Percentiles rank a stretch among this genome's conserved stretches.
Evolutionary conservation across 139 green algal species (phyloP).

Genomic region (Chlamydomonas sp.): DNA sequence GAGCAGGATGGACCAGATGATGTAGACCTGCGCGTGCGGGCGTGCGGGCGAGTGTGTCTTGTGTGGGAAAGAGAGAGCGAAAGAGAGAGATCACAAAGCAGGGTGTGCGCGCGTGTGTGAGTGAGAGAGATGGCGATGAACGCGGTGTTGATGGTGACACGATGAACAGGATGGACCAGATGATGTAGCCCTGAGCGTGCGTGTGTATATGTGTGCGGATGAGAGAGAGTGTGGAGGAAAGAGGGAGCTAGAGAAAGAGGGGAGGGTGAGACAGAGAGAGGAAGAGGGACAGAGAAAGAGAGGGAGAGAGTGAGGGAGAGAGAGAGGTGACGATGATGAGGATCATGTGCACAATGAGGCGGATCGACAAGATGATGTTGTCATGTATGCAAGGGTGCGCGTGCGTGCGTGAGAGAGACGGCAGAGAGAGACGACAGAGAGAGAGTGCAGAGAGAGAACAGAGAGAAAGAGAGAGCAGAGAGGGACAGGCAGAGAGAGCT

Average conservation of each 20-base stretch:
- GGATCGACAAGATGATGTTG: slow-evolving; percentile 93
- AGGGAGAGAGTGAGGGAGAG: slow-evolving; percentile 91
- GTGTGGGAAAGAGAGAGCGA: slow-evolving; percentile 1
- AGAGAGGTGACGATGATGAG: slow-evolving; percentile 80
- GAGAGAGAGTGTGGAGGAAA: background rate
- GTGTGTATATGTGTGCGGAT: no score
- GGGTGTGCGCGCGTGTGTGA: slow-evolving; percentile 63
- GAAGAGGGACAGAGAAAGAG: slow-evolving; percentile 86
- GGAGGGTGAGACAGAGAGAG: background rate
- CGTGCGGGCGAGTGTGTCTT: no score
- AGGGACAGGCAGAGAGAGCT: background rate
- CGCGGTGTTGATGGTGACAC: slow-evolving; percentile 83
- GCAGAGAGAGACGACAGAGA: background rate
- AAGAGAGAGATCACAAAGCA: background rate
- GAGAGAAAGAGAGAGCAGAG: background rate
- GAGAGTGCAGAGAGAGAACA: background rate
- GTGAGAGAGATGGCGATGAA: slow-evolving; percentile 95
- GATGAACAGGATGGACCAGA: slow-evolving; percentile 90
- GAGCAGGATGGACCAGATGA: slow-evolving; percentile 89
- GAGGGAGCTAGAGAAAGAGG: background rate
- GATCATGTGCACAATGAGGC: slow-evolving; percentile 89
- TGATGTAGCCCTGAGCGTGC: slow-evolving; percentile 72
- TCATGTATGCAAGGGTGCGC: slow-evolving; percentile 38
- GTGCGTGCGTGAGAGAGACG: no score
- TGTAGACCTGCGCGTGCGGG: slow-evolving; percentile 68